A percentile compares a stretch with the other conserved stretches of the same genome.
These are phyloP conservation scores for Juncus inflexus DNA, from an alignment of 176 grass and related monocot species.

Conservation along the genomic window DNA sequence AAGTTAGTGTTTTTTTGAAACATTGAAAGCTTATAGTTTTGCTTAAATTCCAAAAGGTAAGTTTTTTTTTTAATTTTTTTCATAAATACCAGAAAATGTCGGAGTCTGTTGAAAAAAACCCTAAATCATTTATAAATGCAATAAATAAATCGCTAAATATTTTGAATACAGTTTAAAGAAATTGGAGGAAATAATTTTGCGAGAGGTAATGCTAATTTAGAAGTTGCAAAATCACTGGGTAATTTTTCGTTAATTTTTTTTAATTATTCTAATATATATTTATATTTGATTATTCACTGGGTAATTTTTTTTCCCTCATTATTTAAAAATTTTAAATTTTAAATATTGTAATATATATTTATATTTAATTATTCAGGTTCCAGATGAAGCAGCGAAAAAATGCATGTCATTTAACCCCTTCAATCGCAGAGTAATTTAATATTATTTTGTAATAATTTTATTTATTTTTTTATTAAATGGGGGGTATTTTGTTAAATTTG, in stretches of 20 bases:
- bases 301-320: not conserved
- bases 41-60: too few relatives aligned
- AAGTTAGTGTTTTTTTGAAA: too few relatives aligned
- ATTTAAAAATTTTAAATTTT: slow-evolving; percentile 6
- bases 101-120: too few relatives aligned
- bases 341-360: slow-evolving; percentile 3
- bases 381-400: slow-evolving; percentile 82
- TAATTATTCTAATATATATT: too few relatives aligned
- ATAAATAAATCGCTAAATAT: slow-evolving; percentile 14
- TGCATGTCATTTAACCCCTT: slow-evolving; percentile 86
- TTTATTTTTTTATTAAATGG: slow-evolving; percentile 8
- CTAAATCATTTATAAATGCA: not conserved
- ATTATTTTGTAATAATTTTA: too few relatives aligned
- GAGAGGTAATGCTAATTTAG: slow-evolving; percentile 42
- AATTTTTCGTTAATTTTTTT: slow-evolving; percentile 26
- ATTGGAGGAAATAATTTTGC: slow-evolving; percentile 53
- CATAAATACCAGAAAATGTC: too few relatives aligned
- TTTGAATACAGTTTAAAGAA: slow-evolving; percentile 70
- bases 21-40: too few relatives aligned
- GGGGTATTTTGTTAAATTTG: slow-evolving; percentile 14
- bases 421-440: slow-evolving; percentile 65
- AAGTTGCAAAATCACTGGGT: slow-evolving; percentile 74
- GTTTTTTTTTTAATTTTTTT: too few relatives aligned
- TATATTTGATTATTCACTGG: too few relatives aligned
- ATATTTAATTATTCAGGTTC: slow-evolving; percentile 45